Evolutionary conservation across 163 green algal species (phyloP).

Genomic region (Picocystis sp.): DNA sequence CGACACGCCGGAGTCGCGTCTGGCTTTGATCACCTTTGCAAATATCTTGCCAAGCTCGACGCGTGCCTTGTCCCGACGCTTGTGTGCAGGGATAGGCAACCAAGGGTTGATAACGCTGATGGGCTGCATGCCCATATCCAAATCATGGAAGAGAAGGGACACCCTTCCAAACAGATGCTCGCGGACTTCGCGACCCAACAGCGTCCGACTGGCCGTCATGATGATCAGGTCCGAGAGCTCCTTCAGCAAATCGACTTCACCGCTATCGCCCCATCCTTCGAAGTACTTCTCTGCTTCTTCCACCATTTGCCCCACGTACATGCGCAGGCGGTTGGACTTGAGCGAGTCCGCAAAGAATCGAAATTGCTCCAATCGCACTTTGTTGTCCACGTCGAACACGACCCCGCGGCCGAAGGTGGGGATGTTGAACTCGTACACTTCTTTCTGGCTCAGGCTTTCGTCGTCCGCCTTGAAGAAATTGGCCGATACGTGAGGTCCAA

Average conservation of each 20-base stretch:
- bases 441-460: slow-evolving; percentile 67
- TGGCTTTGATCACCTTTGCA: slow-evolving; percentile 41
- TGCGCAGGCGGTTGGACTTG: slow-evolving; percentile 61
- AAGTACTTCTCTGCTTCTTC: slow-evolving; percentile 87
- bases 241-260: slow-evolving; percentile 74
- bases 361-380: slow-evolving; percentile 86
- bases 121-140: slow-evolving; percentile 78
- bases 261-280: slow-evolving; percentile 63
- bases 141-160: slow-evolving; percentile 69
- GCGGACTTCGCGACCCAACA: slow-evolving; percentile 87
- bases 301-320: slow-evolving; percentile 83
- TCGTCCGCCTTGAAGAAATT: slow-evolving; percentile 96
- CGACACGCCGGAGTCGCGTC: slow-evolving; percentile 28
- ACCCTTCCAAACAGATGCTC: slow-evolving; percentile 87
- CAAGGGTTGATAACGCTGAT: slow-evolving; percentile 89
- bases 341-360: slow-evolving; percentile 86
- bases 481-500: slow-evolving; percentile 65
- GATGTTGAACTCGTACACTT: slow-evolving; percentile 95
- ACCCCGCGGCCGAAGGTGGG: slow-evolving; percentile 92
- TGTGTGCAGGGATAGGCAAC: slow-evolving; percentile 77
- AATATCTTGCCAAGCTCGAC: slow-evolving; percentile 65
- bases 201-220: slow-evolving; percentile 72
- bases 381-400: slow-evolving; percentile 93
- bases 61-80: slow-evolving; percentile 66
- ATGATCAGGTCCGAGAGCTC: slow-evolving; percentile 82